These are phyloP conservation scores for Grosmannia clavigera DNA, from an alignment of 2,329 filamentous ascomycete species.

Conservation along the genomic window DNA sequence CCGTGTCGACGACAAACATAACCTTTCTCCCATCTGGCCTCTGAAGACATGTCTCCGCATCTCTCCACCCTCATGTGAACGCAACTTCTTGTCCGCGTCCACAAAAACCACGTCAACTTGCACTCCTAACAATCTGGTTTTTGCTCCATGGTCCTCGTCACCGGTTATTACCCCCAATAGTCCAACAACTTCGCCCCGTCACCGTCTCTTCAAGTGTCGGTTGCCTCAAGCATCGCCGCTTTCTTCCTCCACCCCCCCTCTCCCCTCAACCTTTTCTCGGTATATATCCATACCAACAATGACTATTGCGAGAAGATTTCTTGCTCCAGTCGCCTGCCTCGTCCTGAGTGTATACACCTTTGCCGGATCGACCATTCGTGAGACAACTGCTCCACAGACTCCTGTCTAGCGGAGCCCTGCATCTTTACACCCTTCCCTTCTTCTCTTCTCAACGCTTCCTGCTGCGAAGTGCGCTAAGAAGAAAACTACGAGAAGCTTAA, in stretches of 20 bases:
- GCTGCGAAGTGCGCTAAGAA: constrained; percentile 2
- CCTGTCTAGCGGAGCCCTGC: constrained; percentile 28
- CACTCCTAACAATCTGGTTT: constrained; percentile 1
- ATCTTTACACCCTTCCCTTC: constrained; percentile 14
- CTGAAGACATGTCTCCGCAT: constrained; percentile 1
- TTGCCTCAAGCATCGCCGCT: constrained; percentile 6
- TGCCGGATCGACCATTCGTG: constrained; percentile 45
- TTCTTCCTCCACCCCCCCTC: constrained; percentile 2
- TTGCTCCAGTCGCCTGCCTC: constrained; percentile 50
- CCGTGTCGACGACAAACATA: background rate
- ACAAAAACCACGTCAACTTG: constrained; percentile 7
- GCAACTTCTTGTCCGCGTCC: constrained; percentile 8
- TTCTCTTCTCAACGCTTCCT: background rate
- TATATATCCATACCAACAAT: constrained; percentile 34
- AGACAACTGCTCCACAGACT: constrained; percentile 28
- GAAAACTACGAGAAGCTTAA: constrained; percentile 9
- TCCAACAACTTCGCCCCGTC: background rate
- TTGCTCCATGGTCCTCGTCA: constrained; percentile 10
- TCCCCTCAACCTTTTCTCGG: constrained; percentile 5
- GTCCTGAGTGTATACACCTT: constrained; percentile 30
- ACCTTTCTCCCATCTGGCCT: background rate
- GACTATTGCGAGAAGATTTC: constrained; percentile 40
- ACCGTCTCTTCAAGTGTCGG: background rate
- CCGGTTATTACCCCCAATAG: constrained; percentile 6
- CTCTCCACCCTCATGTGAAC: constrained; percentile 7